Evolutionary conservation across 768 basidiomycete genomes (phyloP).

Genomic region (Lactifluus pinguis): DNA sequence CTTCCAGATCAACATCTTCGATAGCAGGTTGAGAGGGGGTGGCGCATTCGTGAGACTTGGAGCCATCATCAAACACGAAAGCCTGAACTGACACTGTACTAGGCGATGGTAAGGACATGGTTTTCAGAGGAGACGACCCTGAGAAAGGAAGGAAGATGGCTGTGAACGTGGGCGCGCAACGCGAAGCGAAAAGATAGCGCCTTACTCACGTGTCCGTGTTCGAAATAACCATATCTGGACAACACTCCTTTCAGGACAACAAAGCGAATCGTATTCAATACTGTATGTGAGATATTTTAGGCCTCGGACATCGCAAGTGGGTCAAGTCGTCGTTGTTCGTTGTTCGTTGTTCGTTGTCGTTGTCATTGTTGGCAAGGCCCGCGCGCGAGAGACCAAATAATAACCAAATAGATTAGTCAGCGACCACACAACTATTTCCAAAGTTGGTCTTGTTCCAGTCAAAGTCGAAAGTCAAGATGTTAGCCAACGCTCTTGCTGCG

Average conservation of each 20-base stretch:
- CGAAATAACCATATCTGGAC: background rate
- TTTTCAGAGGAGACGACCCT: background rate
- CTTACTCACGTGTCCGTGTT: background rate
- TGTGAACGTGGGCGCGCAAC: background rate
- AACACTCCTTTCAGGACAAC: background rate
- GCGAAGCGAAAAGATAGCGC: background rate
- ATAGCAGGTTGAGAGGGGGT: background rate
- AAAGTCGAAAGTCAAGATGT: conserved; percentile 28
- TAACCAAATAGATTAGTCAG: conserved; percentile 4
- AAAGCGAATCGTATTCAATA: background rate
- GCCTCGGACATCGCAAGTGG: no score
- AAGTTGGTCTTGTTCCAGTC: background rate
- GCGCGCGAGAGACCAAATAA: background rate
- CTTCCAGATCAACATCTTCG: conserved; percentile 6
- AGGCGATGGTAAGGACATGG: conserved; percentile 12
- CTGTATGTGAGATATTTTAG: background rate
- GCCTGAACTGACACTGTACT: conserved; percentile 8
- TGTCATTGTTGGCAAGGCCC: background rate
- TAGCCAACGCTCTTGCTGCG: conserved; percentile 60
- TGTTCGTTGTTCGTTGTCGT: no score
- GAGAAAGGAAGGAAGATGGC: background rate
- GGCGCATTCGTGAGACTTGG: background rate
- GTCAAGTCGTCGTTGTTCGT: no score
- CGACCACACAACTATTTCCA: background rate
- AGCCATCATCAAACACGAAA: conserved; percentile 15